Evolutionary conservation across 495 filamentous ascomycete species (phyloP), one percentile per base, ranked within the genome.

Genomic region (Podospora pseudopauciseta): DNA sequence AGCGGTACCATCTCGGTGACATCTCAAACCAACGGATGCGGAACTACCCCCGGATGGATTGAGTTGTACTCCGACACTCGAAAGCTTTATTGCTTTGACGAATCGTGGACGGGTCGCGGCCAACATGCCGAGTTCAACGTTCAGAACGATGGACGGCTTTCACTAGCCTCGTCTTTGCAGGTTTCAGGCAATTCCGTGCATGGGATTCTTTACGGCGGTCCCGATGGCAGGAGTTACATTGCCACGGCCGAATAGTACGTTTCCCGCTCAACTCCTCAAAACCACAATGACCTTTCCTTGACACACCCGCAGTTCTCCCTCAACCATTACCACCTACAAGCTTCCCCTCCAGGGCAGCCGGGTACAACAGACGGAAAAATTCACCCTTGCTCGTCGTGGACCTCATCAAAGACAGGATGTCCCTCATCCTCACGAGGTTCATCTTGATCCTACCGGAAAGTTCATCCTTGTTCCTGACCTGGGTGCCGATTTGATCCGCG

Each of bases 391-490:
- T 9, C 68, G 70, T 15, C 83, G 83, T 0, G 86, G 87, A 7
- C 77, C 86, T 49, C 75, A 83, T 61, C 76, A 85, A 1, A 86
- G 89, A 57, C 90, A 93, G 76, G 85, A 88, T n/a, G 79, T 81
- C 0, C 80, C 91, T 27, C 91, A 91, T 72, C 90, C 90, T 2
- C 91, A 94, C 74, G 80, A 89, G 60, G 83, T 84, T 18, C 76
- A 90, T 71, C 76, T 91, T 5, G 91, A 94, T 71, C 90, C 90
- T 1, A 89, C 88, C 0, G 86, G 84, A 2, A 76, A 82, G 53
- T 93, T 86, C 76, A 68, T 91, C 54, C 72, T 93, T 0, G 81
- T 87, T 13, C 89, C 91, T 0, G 91, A 94, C 71, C 83, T 93
- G 2, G 91, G 91, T 65, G 84, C 89, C 1, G 91, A 94, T 71